These are phyloP conservation scores for Lactifluus echinatus DNA, from an alignment of 768 basidiomycete genomes.

Conservation along the genomic window DNA sequence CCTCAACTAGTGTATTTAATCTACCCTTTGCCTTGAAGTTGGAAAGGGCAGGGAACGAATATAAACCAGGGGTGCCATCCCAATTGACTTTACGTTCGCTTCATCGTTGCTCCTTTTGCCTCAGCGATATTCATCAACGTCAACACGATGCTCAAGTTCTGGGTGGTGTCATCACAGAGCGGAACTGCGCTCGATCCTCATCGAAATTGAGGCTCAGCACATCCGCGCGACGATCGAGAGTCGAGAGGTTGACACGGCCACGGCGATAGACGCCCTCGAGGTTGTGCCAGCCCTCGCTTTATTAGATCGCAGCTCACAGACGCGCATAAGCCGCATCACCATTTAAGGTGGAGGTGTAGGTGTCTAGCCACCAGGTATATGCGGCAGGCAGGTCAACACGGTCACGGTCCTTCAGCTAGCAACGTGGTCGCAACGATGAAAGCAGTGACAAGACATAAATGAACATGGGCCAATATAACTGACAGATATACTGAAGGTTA, in stretches of 20 bases:
- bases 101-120: too few relatives aligned
- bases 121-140: slow-evolving; percentile 20
- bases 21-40: too few relatives aligned
- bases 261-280: slow-evolving; percentile 42
- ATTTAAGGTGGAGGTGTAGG: slow-evolving; percentile 33
- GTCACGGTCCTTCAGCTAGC: too few relatives aligned
- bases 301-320: slow-evolving; percentile 44
- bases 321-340: slow-evolving; percentile 35
- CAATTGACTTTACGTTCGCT: too few relatives aligned
- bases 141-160: slow-evolving; percentile 37
- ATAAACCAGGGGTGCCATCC: too few relatives aligned
- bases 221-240: slow-evolving; percentile 41
- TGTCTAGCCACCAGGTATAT: slow-evolving; percentile 35
- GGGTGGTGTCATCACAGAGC: too few relatives aligned
- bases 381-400: slow-evolving; percentile 31
- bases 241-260: too few relatives aligned
- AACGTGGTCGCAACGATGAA: slow-evolving; percentile 44
- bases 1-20: too few relatives aligned
- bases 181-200: slow-evolving; percentile 39
- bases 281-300: slow-evolving; percentile 32
- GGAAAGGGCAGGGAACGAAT: too few relatives aligned
- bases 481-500: slow-evolving; percentile 33
- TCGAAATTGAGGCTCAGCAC: slow-evolving; percentile 37
- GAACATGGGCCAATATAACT: slow-evolving; percentile 49
- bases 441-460: slow-evolving; percentile 42